These are phyloP conservation scores for Fusarium kyushuense DNA, from an alignment of 2,329 filamentous ascomycete genomes.

Conservation along the genomic window DNA sequence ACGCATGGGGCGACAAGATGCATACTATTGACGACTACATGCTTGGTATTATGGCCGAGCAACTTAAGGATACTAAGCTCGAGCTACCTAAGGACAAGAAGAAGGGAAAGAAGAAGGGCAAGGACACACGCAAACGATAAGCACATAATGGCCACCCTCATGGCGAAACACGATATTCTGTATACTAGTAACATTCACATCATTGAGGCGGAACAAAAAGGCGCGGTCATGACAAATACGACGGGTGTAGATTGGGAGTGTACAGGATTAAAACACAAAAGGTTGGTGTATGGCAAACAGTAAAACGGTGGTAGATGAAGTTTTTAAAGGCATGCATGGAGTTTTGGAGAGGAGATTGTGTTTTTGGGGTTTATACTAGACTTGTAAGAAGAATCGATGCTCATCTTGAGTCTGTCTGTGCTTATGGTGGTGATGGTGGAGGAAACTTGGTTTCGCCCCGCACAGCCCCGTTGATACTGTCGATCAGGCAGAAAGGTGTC, in stretches of 20 bases:
- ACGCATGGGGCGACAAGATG: constrained; percentile 69
- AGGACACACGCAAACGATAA: constrained; percentile 65
- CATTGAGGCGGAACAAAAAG: constrained; percentile 20
- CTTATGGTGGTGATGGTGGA: neutral
- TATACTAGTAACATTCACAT: constrained; percentile 28
- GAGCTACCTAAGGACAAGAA: constrained; percentile 75
- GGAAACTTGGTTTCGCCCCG: neutral
- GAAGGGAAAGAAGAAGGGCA: constrained; percentile 70
- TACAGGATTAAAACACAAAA: constrained; percentile 16
- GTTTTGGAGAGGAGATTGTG: constrained; percentile 22
- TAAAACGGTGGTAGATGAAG: constrained; percentile 13
- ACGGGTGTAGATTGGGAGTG: constrained; percentile 19
- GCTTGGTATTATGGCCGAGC: constrained; percentile 74
- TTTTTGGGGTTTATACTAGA: constrained; percentile 20
- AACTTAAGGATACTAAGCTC: constrained; percentile 69
- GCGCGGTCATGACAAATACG: constrained; percentile 22
- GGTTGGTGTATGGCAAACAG: constrained; percentile 15
- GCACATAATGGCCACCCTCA: constrained; percentile 26
- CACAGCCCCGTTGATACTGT: neutral
- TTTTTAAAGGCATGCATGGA: constrained; percentile 18
- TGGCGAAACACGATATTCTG: constrained; percentile 16
- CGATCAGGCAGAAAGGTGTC: neutral
- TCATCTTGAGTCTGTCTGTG: neutral
- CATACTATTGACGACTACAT: constrained; percentile 81
- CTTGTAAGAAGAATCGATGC: constrained; percentile 32